Base-by-base conservation (phyloP, 768 basidiomycete genomes). In the Phanerochaete sordida region DNA sequence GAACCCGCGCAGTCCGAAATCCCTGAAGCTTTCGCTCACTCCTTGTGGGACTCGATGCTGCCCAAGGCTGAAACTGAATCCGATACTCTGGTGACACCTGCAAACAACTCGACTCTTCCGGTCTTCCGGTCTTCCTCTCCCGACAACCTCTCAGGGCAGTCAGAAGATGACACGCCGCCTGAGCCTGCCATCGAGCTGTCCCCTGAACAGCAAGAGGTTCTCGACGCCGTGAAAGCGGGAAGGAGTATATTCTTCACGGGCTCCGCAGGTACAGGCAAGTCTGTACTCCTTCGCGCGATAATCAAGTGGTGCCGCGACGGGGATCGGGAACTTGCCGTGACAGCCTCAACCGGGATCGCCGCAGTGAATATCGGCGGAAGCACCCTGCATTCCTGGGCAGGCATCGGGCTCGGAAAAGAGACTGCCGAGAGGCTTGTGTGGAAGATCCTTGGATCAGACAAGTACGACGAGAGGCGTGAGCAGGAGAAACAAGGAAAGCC, bases 211-310 rank as follows among this genome's bases (percentile, higher is more conserved):
- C 68, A 64, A 43, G 54, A 62, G 3, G 79, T 87, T 8, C 68
- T 87, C 7, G 61, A 75, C 19, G 72, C 67, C 63, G 88, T 93
- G 6, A 79, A 82, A 43, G 74, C 75, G 13, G 84, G 85, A 6
- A 73, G 80, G 63, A 92, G 76, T 65, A 83, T 93, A 12, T 93
- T 94, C 72, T 93, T 93, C 68, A 93, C 91, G 0, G 92, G 92
- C 1, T 87, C 88, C 23, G 92, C 92, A 51, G 90, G 90, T 85
- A 93, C 91, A 1, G 91, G 91, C 24, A 94, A 94, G 72, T 93
- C 91, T 0, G 86, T 93, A 12, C 74, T 93, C 0, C 76, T 94
- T 15, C 79, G 88, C 4, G 85, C 86, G 66, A 90, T 94, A 56
- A 91, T 94, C 61, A 65, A 72, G 24, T 69, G 65, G 31, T 77